phyloP scores from a whole-genome alignment of 805 yeast genomes.

The Schwanniomyces vanrijiae region DNA sequence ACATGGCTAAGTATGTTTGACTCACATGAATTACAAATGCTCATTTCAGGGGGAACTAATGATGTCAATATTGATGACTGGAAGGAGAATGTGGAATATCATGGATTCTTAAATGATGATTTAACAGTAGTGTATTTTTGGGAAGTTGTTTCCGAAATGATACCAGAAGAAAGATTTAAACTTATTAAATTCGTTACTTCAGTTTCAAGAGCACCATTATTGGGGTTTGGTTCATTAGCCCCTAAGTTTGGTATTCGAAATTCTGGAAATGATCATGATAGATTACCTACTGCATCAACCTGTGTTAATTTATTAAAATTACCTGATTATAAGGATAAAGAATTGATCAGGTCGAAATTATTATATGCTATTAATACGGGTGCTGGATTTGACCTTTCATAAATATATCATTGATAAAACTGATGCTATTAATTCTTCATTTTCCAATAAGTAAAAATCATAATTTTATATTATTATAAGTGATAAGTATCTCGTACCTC shows the following conservation, averaged over 20 bases:
- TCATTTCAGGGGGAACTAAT: conserved; percentile 77
- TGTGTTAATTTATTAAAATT: conserved; percentile 85
- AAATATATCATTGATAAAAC: conserved; percentile 1
- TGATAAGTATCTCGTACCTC: too few species aligned
- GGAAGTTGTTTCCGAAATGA: conserved; percentile 72
- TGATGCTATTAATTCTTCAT: background rate
- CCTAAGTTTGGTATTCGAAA: conserved; percentile 83
- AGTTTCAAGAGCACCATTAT: conserved; percentile 85
- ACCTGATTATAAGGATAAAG: conserved; percentile 75
- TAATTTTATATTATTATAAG: too few species aligned
- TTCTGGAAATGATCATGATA: conserved; percentile 51
- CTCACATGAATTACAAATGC: conserved; percentile 75
- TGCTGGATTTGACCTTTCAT: conserved; percentile 85
- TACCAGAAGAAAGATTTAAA: conserved; percentile 57
- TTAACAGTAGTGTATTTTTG: conserved; percentile 67
- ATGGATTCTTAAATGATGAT: conserved; percentile 59
- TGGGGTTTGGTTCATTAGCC: conserved; percentile 72
- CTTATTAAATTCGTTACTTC: conserved; percentile 89
- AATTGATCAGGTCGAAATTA: conserved; percentile 58
- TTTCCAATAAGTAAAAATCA: too few species aligned
- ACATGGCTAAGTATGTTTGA: conserved; percentile 85
- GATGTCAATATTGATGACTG: conserved; percentile 75
- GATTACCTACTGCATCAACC: conserved; percentile 91
- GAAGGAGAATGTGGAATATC: conserved; percentile 58
- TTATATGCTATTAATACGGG: conserved; percentile 77